Evolutionary conservation across 2,329 filamentous ascomycete species (phyloP).

Genomic region (Annulohypoxylon truncatum): DNA sequence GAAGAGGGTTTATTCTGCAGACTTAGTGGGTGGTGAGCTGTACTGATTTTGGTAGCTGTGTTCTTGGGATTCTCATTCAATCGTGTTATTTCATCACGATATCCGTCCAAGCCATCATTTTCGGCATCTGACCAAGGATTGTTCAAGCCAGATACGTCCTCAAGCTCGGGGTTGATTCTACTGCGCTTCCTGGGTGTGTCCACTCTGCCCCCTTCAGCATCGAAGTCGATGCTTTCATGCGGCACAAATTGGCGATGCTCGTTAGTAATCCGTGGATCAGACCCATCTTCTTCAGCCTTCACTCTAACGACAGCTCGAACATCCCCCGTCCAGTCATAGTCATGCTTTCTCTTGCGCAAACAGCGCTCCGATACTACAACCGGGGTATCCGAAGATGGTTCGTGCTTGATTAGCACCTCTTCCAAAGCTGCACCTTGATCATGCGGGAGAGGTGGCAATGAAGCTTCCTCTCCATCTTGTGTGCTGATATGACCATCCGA

Average conservation of each 20-base stretch:
- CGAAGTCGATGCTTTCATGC: slow-evolving; percentile 71
- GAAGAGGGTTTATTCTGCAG: slow-evolving; percentile 6
- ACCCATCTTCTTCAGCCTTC: slow-evolving; percentile 60
- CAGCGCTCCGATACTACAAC: slow-evolving; percentile 63
- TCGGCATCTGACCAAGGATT: background rate
- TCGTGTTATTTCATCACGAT: background rate
- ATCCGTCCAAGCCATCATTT: background rate
- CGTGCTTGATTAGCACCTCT: slow-evolving; percentile 56
- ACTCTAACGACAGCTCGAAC: slow-evolving; percentile 49
- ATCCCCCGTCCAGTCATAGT: slow-evolving; percentile 42
- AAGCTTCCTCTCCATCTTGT: slow-evolving; percentile 23
- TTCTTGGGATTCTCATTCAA: background rate
- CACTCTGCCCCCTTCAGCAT: slow-evolving; percentile 59
- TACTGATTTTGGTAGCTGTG: background rate
- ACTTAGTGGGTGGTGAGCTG: background rate
- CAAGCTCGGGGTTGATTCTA: slow-evolving; percentile 31
- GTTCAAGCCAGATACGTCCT: background rate
- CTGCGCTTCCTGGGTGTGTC: slow-evolving; percentile 57
- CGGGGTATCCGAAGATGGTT: slow-evolving; percentile 65
- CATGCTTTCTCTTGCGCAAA: slow-evolving; percentile 61
- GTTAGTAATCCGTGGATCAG: slow-evolving; percentile 47
- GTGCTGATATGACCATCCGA: slow-evolving; percentile 12
- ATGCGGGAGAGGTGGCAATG: slow-evolving; percentile 50
- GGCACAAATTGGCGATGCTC: slow-evolving; percentile 51
- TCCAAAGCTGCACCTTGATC: background rate